Percentiles rank a stretch among this genome's conserved stretches.
Evolutionary conservation across 345 rosid genomes (phyloP).

Genomic region (Adansonia digitata): DNA sequence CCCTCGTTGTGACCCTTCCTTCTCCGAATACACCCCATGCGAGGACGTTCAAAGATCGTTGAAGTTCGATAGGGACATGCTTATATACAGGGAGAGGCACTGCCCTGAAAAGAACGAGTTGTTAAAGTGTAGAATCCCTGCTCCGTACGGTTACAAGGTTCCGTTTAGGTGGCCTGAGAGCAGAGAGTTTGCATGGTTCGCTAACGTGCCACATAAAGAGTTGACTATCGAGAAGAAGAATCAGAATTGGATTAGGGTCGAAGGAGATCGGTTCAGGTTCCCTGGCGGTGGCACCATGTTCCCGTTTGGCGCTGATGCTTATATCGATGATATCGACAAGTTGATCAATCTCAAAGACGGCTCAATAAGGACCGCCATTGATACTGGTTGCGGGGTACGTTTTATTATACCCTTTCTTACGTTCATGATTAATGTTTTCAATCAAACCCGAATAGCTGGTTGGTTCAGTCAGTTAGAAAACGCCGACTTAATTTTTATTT

Average conservation of each 20-base stretch:
- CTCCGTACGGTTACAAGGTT: slow-evolving; percentile 64
- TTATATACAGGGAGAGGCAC: slow-evolving; percentile 79
- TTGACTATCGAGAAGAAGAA: slow-evolving; percentile 78
- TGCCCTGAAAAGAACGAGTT: slow-evolving; percentile 51
- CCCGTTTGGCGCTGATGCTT: slow-evolving; percentile 79
- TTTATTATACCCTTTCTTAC: neutral
- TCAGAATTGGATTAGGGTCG: slow-evolving; percentile 80
- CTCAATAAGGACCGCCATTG: slow-evolving; percentile 80
- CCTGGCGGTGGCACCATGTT: slow-evolving; percentile 99
- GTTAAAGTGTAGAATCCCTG: slow-evolving; percentile 65
- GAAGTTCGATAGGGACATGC: slow-evolving; percentile 43
- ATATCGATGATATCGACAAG: slow-evolving; percentile 70
- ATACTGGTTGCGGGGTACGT: slow-evolving; percentile 98
- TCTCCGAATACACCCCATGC: slow-evolving; percentile 72
- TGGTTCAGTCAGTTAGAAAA: neutral
- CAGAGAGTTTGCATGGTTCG: slow-evolving; percentile 77
- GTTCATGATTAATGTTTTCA: neutral
- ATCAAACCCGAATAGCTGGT: neutral
- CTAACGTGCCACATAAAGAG: slow-evolving; percentile 86
- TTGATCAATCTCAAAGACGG: slow-evolving; percentile 80
- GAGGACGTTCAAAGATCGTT: slow-evolving; percentile 61
- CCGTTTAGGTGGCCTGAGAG: slow-evolving; percentile 93
- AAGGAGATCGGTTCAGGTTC: slow-evolving; percentile 64
- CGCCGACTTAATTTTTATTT: neutral
- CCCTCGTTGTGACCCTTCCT: slow-evolving; percentile 50